phyloP scores from a whole-genome alignment of 2,329 filamentous ascomycete genomes.

The Fusarium beomiforme region DNA sequence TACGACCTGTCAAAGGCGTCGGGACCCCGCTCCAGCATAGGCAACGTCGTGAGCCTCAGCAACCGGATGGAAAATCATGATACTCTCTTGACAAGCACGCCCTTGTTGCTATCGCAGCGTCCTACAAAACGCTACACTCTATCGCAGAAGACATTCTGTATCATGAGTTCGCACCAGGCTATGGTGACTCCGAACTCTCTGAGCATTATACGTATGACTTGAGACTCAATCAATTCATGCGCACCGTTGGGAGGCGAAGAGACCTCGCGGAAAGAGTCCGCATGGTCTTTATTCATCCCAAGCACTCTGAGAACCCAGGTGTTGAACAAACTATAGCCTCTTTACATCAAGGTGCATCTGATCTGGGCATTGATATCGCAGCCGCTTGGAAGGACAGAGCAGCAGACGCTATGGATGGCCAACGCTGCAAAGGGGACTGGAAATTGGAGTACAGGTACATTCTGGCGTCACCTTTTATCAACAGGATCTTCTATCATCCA shows the following conservation, averaged over 20 bases:
- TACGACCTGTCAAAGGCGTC: not conserved
- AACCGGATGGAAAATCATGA: not conserved
- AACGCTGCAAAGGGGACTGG: too few species aligned
- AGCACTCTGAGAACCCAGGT: accelerated
- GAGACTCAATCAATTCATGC: not conserved
- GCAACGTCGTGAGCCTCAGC: not conserved
- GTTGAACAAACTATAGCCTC: accelerated
- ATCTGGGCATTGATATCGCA: accelerated
- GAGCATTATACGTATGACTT: accelerated
- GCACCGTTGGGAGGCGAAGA: not conserved
- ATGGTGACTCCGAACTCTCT: not conserved
- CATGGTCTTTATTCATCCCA: not conserved
- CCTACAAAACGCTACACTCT: not conserved
- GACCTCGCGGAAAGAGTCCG: not conserved
- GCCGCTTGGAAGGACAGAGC: not conserved
- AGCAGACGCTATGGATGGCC: not conserved
- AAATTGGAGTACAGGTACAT: not conserved
- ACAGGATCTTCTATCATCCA: not conserved
- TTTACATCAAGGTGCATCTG: not conserved
- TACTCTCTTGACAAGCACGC: not conserved
- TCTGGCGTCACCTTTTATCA: not conserved
- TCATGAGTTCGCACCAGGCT: not conserved
- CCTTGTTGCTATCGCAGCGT: not conserved
- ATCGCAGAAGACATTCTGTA: not conserved
- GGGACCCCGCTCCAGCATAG: not conserved